Base-by-base conservation (phyloP, 1,284 basidiomycete genomes). In the Testicularia cyperi region DNA sequence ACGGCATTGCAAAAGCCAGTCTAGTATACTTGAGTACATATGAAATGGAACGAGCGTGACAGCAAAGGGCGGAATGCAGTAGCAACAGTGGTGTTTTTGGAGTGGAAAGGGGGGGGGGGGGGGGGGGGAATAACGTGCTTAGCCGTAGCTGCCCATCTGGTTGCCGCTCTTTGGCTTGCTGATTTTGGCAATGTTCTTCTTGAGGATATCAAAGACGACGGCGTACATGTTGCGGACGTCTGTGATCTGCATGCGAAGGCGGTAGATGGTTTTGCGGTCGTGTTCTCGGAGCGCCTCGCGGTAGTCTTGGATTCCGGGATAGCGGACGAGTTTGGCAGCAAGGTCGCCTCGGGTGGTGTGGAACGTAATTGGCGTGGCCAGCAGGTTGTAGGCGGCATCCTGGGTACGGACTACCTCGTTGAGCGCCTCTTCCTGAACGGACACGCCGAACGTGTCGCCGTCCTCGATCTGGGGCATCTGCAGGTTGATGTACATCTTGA, bases 401-500 rank as follows among this genome's bases (percentile, higher is more conserved):
- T 65, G 62, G 7, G 62, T 56, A 2, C 62, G 34, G 0, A 61
- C 56, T n/a, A 65, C 54, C 27, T 65, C 62, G 35, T 56, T 56
- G 19, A 65, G 43, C 16, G 56, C 62, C 27, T 65, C 62, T 52
- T 65, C 62, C 28, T 65, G 62, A 14, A 65, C 54, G 7, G 56
- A 60, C 13, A 60, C 56, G 21, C 62, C 62, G 9, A 65, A 61
- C 4, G 62, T 65, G 25, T 65, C 62, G 29, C 62, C 62, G 37
- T 65, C 62, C 37, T 65, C 62, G 52, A 65, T 65, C 30, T 54
- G 44, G 14, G 62, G 62, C 44, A 65, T 60, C 26, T 52, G 52
- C 1, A 65, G 52, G 36, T 65, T 65, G 52, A 65, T 61, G 42
- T 56, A 65, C 56, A 65, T 61, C 21, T 65, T 65, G 32, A 65